Evolutionary conservation across 495 filamentous ascomycete genomes (phyloP), one percentile per base, ranked within the genome.

Genomic region (Penicillium antarcticum): DNA sequence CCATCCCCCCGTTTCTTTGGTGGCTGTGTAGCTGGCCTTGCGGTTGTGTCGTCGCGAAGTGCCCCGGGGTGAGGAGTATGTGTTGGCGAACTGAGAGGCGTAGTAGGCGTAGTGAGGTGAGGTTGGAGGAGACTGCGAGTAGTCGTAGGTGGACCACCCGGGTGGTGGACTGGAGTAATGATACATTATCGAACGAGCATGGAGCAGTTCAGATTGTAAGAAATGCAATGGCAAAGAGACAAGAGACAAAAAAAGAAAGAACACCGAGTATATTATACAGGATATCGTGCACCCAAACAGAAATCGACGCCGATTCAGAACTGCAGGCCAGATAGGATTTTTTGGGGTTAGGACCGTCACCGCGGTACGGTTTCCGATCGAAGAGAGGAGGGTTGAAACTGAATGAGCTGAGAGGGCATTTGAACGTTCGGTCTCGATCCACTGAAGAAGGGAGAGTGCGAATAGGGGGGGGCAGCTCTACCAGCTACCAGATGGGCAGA

Each of bases 81-180:
- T 50, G 55, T 60, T 72, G 54, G 71, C 68, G 56, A 65, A 72
- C 40, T 66, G 73, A 6, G 73, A 66, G 45, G 73, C 70, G 61
- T 75, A 75, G 55, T 74, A 67, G 45, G 70, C 67, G 65, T 77
- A 77, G 62, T 75, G 65, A 43, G 75, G 77, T 39, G 77, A 80
- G 26, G 73, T 77, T 16, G 76, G 72, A 19, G 77, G 74, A 32
- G 77, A 76, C 41, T 72, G 75, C 13, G 68, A 72, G 67, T 76
- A 79, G 58, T 75, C 71, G 70, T 70, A 77, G 55, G 66, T 61
- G 49, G 71, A 63, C 72, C 77, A 79, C 65, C 75, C 77, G 33
- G 62, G 65, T 29, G 72, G 73, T 61, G 73, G 75, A 61, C 59
- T 66, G 46, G 73, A 65, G 53, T 79, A 77, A 58, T 78, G 77